Evolutionary conservation across 2,329 filamentous ascomycete genomes (phyloP), one percentile per base, ranked within the genome.

Genomic region (Albophoma yamanashiensis): DNA sequence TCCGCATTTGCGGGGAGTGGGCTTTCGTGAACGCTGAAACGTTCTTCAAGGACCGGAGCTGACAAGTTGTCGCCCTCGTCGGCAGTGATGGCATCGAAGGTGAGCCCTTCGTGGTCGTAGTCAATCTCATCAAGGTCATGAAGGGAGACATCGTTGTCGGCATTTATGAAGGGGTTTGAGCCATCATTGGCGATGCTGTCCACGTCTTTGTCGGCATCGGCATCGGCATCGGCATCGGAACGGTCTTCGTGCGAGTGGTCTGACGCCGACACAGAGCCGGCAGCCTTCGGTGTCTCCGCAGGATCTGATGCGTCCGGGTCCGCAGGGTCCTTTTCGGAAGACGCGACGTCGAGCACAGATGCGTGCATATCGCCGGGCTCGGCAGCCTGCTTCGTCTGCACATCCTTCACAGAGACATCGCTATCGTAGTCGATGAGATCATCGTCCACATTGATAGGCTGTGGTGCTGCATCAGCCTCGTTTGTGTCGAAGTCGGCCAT

Each of bases 371-470:
- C 36, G 34, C 38, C 34, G 20, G 34, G 4, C 31, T 58, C 31
- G 25, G 22, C 6, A 22, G 56, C 22, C 25, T 42, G 36, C 20
- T 25, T 12, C 17, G n/a, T 22, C 20, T 34, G n/a, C 2, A 43
- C 11, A 5, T 36, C 36, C 22, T 42, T 40, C n/a, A 43, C 40
- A 53, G 58, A 59, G n/a, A 64, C 59, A 38, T 63, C 74, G 58
- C 69, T 73, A 38, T 75, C 74, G 47, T 74, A 76, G 60, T 74
- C 70, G 57, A 76, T 73, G 31, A 74, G 63, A 59, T 76, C 74
- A 17, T 74, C 69, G 45, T 74, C 70, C 9, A 63, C 60, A 31
- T 64, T 66, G 6, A 57, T 59, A 27, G 27, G 62, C 39, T 69
- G 69, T 42, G 66, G 66, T 39, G 61, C 60, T 60, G 67, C 59